Conservation (phyloP, 352 stramenopile species). For the Globisporangium nagaii region DNA sequence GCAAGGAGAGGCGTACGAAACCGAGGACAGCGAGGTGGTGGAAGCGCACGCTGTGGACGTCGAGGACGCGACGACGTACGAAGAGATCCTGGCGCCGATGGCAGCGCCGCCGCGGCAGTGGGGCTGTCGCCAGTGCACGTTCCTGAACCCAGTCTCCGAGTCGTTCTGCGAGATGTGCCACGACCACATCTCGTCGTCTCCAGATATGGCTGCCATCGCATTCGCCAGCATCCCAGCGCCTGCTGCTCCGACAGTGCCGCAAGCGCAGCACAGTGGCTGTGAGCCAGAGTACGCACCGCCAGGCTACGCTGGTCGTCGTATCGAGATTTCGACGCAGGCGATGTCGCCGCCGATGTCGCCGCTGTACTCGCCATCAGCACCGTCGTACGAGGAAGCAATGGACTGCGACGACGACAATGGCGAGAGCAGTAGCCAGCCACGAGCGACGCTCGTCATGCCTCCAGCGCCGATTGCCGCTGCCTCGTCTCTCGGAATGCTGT, state of each 20-base stretch:
- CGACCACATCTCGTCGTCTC: conserved; percentile 35
- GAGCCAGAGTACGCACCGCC: background rate
- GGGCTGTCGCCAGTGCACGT: conserved; percentile 39
- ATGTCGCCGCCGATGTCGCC: conserved; percentile 12
- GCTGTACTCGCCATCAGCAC: conserved; percentile 21
- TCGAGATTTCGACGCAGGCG: conserved; percentile 3
- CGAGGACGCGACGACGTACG: conserved; percentile 17
- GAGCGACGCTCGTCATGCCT: background rate
- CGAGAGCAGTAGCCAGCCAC: background rate
- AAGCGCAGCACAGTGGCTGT: background rate
- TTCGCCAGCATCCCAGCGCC: background rate
- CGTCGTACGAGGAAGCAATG: conserved; percentile 16
- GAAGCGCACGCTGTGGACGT: conserved; percentile 40
- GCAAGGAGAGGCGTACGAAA: background rate
- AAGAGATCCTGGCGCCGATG: conserved; percentile 4
- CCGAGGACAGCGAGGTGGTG: conserved; percentile 10
- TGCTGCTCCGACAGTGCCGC: background rate
- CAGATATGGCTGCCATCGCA: background rate
- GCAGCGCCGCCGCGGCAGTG: background rate
- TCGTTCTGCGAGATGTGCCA: conserved; percentile 62
- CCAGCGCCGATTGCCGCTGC: background rate
- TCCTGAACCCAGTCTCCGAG: conserved; percentile 41
- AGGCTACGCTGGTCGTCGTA: background rate
- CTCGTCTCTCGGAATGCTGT: background rate
- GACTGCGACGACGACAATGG: background rate